Conservation (phyloP, 345 rosid species). For the Sonneratia caseolaris region DNA sequence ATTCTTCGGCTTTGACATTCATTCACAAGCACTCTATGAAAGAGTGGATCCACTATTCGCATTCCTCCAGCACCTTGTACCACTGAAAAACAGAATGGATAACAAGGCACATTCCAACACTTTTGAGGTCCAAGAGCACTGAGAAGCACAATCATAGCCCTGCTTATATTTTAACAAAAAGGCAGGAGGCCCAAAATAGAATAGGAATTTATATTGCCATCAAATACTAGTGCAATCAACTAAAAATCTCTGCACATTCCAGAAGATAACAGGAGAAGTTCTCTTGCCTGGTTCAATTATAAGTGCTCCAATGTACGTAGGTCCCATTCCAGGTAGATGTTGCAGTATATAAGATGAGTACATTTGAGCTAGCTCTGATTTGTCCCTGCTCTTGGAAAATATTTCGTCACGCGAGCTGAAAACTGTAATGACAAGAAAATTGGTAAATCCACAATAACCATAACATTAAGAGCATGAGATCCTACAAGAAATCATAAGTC, state of each 20-base stretch:
- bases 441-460: conserved; percentile 8
- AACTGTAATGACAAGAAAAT: conserved; percentile 32
- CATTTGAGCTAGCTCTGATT: conserved; percentile 45
- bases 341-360: conserved; percentile 58
- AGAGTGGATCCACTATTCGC: conserved; percentile 96
- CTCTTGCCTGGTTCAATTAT: conserved; percentile 88
- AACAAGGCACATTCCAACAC: neutral
- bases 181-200: neutral
- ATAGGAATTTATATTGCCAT: neutral
- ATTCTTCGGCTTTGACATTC: conserved; percentile 63
- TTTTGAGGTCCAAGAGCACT: neutral
- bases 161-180: neutral
- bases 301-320: conserved; percentile 57
- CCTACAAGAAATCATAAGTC: neutral
- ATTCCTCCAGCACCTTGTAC: conserved; percentile 95
- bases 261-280: conserved; percentile 1
- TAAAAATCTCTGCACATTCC: neutral
- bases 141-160: neutral
- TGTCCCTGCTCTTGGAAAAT: conserved; percentile 53
- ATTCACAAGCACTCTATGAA: conserved; percentile 73
- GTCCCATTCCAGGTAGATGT: conserved; percentile 29
- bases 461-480: neutral
- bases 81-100: conserved; percentile 32
- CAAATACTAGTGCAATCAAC: neutral
- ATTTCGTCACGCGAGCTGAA: conserved; percentile 55